These are phyloP conservation scores for Neoscytalidium dimidiatum DNA, from an alignment of 2,329 filamentous ascomycete genomes.

Conservation along the genomic window DNA sequence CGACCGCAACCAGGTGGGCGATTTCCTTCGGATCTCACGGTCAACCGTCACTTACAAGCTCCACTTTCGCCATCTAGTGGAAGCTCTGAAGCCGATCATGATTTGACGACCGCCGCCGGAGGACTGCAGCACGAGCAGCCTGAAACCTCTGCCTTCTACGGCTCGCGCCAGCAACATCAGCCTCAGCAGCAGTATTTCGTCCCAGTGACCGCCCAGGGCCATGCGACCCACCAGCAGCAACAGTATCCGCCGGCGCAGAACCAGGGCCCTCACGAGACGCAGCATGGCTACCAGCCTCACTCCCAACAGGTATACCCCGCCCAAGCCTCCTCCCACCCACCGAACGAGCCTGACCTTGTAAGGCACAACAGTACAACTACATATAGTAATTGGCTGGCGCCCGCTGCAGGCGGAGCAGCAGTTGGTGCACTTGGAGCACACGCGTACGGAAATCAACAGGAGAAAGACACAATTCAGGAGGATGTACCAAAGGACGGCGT, in stretches of 20 bases:
- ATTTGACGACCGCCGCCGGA: slow-evolving; percentile 61
- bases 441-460: slow-evolving; percentile 31
- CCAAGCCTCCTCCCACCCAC: slow-evolving; percentile 11
- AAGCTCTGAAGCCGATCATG: slow-evolving; percentile 67
- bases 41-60: slow-evolving; percentile 82
- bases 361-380: slow-evolving; percentile 44
- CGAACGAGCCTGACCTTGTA: slow-evolving; percentile 22
- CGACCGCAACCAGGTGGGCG: slow-evolving; percentile 90
- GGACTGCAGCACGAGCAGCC: slow-evolving; percentile 46
- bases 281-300: slow-evolving; percentile 11
- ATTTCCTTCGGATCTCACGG: slow-evolving; percentile 91
- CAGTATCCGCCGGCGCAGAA: slow-evolving; percentile 23
- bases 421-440: slow-evolving; percentile 43
- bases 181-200: slow-evolving; percentile 14
- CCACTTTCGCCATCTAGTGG: slow-evolving; percentile 79
- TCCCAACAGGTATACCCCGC: slow-evolving; percentile 18
- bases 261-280: slow-evolving; percentile 20
- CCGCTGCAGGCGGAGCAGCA: slow-evolving; percentile 46
- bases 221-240: slow-evolving; percentile 13
- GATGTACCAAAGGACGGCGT: not conserved
- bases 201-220: slow-evolving; percentile 20
- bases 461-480: slow-evolving; percentile 26
- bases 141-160: slow-evolving; percentile 26
- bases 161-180: not conserved
- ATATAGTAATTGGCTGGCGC: slow-evolving; percentile 58